Percentiles rank a stretch among this genome's conserved stretches.
Conservation (phyloP, 2,329 filamentous ascomycete genomes). For the Clarireedia homoeocarpa region DNA sequence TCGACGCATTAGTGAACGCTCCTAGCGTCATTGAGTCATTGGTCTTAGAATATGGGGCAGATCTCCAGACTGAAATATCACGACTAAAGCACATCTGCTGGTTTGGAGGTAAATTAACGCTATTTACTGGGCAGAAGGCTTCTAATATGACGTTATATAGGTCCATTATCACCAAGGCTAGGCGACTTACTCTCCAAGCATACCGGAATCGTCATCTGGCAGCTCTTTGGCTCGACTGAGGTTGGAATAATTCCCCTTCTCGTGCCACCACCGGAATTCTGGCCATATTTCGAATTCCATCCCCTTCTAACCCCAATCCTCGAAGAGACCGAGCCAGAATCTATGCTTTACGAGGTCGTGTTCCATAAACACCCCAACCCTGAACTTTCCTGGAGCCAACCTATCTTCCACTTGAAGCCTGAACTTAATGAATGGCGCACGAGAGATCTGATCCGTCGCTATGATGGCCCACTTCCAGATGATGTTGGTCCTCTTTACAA, state of each 20-base stretch:
- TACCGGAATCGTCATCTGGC: neutral
- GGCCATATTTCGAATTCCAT: slow-evolving; percentile 29
- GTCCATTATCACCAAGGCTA: neutral
- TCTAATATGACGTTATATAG: neutral
- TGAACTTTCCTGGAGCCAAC: slow-evolving; percentile 15
- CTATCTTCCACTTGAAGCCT: slow-evolving; percentile 36
- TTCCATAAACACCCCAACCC: neutral
- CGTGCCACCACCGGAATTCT: slow-evolving; percentile 24
- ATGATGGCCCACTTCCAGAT: slow-evolving; percentile 10
- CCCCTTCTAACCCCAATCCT: slow-evolving; percentile 18
- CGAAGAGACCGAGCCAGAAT: slow-evolving; percentile 5
- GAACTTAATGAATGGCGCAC: slow-evolving; percentile 35
- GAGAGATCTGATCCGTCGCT: slow-evolving; percentile 32
- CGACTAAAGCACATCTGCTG: slow-evolving; percentile 15
- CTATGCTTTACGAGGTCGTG: neutral
- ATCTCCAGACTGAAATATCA: slow-evolving; percentile 8
- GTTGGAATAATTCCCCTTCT: slow-evolving; percentile 16
- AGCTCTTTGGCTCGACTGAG: slow-evolving; percentile 25
- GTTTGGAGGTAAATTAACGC: slow-evolving; percentile 15
- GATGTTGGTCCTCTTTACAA: slow-evolving; percentile 28
- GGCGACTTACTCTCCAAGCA: neutral
- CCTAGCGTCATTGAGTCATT: slow-evolving; percentile 14
- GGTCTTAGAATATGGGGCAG: slow-evolving; percentile 12
- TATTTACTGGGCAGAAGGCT: neutral
- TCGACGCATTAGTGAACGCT: slow-evolving; percentile 14